A percentile compares a stretch with the other conserved stretches of the same genome.
phyloP scores from a whole-genome alignment of 257 asterid genomes.

The Lithospermum erythrorhizon region DNA sequence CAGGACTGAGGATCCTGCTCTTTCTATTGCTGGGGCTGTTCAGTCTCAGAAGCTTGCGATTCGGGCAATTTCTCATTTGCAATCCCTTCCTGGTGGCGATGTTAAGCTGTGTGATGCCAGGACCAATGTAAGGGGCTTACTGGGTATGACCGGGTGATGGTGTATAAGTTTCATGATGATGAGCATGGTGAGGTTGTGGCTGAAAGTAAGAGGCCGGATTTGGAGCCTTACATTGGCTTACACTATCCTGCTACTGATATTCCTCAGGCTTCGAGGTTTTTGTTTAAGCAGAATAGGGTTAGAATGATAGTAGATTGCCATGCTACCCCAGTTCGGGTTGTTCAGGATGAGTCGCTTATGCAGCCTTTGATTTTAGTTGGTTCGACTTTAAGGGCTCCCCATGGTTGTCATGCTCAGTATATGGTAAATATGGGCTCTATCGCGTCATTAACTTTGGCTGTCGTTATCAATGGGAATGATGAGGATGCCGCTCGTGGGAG shows the following conservation, averaged over 20 bases:
- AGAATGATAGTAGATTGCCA: slow-evolving; percentile 56
- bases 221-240: slow-evolving; percentile 50
- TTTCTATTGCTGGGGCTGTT: slow-evolving; percentile 75
- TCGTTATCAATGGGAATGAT: slow-evolving; percentile 43
- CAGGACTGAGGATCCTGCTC: slow-evolving; percentile 63
- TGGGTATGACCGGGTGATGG: slow-evolving; percentile 78
- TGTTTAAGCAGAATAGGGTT: slow-evolving; percentile 53
- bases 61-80: slow-evolving; percentile 68
- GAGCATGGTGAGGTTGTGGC: slow-evolving; percentile 66
- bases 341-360: slow-evolving; percentile 46
- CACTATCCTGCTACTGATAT: slow-evolving; percentile 59
- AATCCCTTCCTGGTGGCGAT: slow-evolving; percentile 76
- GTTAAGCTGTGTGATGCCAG: slow-evolving; percentile 60
- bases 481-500: slow-evolving; percentile 43
- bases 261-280: slow-evolving; percentile 58
- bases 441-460: slow-evolving; percentile 47
- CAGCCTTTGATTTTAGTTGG: slow-evolving; percentile 63
- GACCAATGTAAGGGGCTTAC: slow-evolving; percentile 64
- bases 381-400: slow-evolving; percentile 55
- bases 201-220: slow-evolving; percentile 47
- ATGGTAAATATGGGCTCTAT: slow-evolving; percentile 63
- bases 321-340: slow-evolving; percentile 32
- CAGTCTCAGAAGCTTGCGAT: slow-evolving; percentile 80
- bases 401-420: slow-evolving; percentile 55
- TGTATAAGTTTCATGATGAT: slow-evolving; percentile 79